These are phyloP conservation scores for Diaporthe citri DNA, from an alignment of 2,329 filamentous ascomycete genomes.

Conservation along the genomic window DNA sequence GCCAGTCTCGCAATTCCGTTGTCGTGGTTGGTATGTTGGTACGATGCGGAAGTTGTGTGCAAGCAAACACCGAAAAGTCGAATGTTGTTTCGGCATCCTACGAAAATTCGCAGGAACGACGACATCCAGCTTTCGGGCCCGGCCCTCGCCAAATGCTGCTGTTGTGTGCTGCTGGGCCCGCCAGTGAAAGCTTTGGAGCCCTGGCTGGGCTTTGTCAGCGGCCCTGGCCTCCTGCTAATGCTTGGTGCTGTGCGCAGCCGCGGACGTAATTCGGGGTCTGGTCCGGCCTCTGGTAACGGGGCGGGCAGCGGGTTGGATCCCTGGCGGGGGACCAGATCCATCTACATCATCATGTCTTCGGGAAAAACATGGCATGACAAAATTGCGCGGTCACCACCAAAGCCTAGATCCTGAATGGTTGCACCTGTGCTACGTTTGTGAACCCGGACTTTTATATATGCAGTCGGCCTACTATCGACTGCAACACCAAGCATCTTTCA, in stretches of 20 bases:
- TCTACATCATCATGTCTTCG: slow-evolving; percentile 31
- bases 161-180: background rate
- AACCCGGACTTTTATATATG: background rate
- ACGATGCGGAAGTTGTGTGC: background rate
- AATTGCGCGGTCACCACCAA: slow-evolving; percentile 23
- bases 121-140: background rate
- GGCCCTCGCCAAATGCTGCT: background rate
- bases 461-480: background rate
- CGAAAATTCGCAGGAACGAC: slow-evolving; percentile 31
- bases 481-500: background rate
- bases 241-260: slow-evolving; percentile 1
- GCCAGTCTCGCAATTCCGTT: background rate
- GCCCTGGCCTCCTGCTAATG: background rate
- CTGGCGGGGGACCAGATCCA: background rate
- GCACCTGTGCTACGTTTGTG: background rate
- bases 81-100: slow-evolving; percentile 32
- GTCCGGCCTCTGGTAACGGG: slow-evolving; percentile 29
- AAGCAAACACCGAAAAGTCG: slow-evolving; percentile 33
- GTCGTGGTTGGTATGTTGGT: background rate
- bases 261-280: slow-evolving; percentile 32
- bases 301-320: background rate
- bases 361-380: slow-evolving; percentile 30
- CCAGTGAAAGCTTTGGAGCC: background rate
- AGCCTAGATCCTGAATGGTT: background rate
- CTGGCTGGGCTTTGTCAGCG: slow-evolving; percentile 25